phyloP scores from a whole-genome alignment of 2,329 filamentous ascomycete genomes.

The Domatiomyces catenatus region DNA sequence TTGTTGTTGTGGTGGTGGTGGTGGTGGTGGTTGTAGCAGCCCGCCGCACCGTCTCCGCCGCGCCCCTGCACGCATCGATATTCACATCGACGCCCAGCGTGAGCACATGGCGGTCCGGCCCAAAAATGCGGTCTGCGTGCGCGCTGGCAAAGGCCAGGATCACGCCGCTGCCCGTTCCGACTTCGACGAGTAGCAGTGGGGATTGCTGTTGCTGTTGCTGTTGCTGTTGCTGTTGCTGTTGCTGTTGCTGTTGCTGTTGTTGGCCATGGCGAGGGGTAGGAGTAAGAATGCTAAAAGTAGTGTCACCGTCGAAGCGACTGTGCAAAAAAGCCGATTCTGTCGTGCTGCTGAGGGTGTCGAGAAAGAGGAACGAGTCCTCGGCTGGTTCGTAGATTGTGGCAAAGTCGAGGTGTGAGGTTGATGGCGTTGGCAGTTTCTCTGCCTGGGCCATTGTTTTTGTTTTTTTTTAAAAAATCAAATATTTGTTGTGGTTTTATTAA shows the following conservation, averaged over 20 bases:
- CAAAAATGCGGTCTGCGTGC: constrained; percentile 58
- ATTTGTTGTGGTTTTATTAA: no score
- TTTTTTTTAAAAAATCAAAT: no score
- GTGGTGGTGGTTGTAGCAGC: constrained; percentile 9
- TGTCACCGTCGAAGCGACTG: constrained; percentile 38
- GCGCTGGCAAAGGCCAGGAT: constrained; percentile 79
- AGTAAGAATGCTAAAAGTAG: no score
- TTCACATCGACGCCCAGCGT: constrained; percentile 75
- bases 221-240: no score
- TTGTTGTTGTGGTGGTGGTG: not conserved
- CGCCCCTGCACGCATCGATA: constrained; percentile 63
- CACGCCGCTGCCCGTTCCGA: constrained; percentile 83
- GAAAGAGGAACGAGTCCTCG: constrained; percentile 86
- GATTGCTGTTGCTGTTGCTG: not conserved
- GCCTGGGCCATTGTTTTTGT: not conserved
- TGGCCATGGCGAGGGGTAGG: not conserved
- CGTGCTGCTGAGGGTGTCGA: constrained; percentile 70
- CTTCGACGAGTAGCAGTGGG: constrained; percentile 52
- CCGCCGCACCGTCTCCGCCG: constrained; percentile 35
- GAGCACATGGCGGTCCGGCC: constrained; percentile 48
- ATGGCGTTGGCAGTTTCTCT: constrained; percentile 62
- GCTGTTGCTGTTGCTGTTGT: not conserved
- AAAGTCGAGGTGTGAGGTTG: constrained; percentile 81
- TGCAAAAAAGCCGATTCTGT: constrained; percentile 55
- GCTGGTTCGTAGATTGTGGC: constrained; percentile 84